These are phyloP conservation scores for Dunaliella primolecta DNA, from an alignment of 139 green algal species.

Conservation along the genomic window DNA sequence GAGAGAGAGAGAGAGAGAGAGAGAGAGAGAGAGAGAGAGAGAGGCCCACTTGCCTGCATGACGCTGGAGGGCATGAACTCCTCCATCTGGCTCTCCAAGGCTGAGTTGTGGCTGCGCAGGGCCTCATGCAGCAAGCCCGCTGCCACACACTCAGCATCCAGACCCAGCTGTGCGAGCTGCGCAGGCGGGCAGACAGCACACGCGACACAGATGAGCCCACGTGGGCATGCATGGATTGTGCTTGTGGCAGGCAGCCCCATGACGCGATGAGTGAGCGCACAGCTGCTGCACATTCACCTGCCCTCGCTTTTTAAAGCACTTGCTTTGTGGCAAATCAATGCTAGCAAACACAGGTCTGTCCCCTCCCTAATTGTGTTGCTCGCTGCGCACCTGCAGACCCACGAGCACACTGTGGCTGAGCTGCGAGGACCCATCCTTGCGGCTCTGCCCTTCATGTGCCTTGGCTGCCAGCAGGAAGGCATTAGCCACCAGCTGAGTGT, in stretches of 20 bases:
- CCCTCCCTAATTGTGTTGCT: too few species aligned
- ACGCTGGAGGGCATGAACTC: slow-evolving; percentile 52
- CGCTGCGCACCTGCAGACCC: slow-evolving; percentile 17
- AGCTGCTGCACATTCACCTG: too few species aligned
- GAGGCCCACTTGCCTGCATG: slow-evolving; percentile 12
- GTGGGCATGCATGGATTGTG: too few species aligned
- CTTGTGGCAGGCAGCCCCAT: too few species aligned
- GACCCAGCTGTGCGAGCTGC: slow-evolving; percentile 46
- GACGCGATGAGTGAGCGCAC: too few species aligned
- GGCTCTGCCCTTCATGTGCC: slow-evolving; percentile 47
- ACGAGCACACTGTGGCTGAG: slow-evolving; percentile 60
- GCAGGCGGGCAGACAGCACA: too few species aligned
- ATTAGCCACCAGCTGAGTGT: slow-evolving; percentile 26
- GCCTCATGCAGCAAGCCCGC: slow-evolving; percentile 69
- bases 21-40: too few species aligned
- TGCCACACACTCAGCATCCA: slow-evolving; percentile 61
- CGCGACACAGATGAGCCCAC: background rate
- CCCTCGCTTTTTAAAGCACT: too few species aligned
- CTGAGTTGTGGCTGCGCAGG: slow-evolving; percentile 40
- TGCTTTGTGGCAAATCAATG: too few species aligned
- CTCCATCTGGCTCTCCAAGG: slow-evolving; percentile 48
- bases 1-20: too few species aligned
- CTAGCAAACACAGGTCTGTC: too few species aligned
- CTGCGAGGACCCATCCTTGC: slow-evolving; percentile 46
- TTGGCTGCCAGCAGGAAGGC: slow-evolving; percentile 36